Evolutionary conservation across 2,329 filamentous ascomycete genomes (phyloP), one percentile per base, ranked within the genome.

Genomic region (Basipetospora sp.): DNA sequence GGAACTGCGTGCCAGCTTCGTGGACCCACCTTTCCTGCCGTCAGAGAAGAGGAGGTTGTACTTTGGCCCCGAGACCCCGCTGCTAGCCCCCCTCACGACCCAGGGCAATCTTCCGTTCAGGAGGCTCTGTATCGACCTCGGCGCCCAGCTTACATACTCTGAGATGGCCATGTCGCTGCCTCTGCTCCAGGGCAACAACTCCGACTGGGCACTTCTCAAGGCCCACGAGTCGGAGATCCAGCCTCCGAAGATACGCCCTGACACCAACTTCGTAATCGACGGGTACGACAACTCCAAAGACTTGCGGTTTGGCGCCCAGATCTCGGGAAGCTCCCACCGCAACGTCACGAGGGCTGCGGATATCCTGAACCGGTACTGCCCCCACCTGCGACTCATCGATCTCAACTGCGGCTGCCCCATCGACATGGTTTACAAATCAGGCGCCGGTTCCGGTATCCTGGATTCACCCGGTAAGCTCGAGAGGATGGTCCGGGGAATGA

Each of bases 361-460:
- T 55, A 71, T 80, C 3, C 63, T 98, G 33, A 78, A 79, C 4
- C 69, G 70, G 20, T 74, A 81, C 45, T 77, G 87, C 41, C 87
- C 90, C 3, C 74, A 85, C 49, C 69, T 98, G 15, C 82, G 90
- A 26, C 75, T 94, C 28, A 82, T 98, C 45, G 90, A 98, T 52
- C 66, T 98, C 47, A 98, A 98, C 64, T 96, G 88, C 50, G 90
- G 90, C 31, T 98, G 90, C 53, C 90, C 90, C 4, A 94, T 98
- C 52, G 90, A 98, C 53, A 74, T 94, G 48, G 79, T 98, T 36
- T 96, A 76, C 65, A 77, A 86, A 48, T 71, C 80, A 32, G 90
- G 90, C 36, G 85, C 83, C 29, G 90, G 90, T 4, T 94, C 88
- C 15, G 88, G 84, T 2, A 72, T 98, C 13, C 75, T 98, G n/a